phyloP scores from a whole-genome alignment of 2,329 filamentous ascomycete species.

The Claviceps pusilla region DNA sequence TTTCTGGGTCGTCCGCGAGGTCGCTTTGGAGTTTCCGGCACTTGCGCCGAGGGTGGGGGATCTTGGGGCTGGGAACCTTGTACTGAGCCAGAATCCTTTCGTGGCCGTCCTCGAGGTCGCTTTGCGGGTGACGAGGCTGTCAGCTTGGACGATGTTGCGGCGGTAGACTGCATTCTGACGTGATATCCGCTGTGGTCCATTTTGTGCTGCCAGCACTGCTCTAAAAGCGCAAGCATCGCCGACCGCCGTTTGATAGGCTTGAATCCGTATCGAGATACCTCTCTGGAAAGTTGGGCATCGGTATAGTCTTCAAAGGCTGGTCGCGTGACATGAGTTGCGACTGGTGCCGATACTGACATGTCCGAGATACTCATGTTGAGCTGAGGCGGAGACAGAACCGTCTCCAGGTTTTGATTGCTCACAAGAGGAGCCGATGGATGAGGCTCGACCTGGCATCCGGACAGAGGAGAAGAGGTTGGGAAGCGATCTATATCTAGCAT shows the following conservation, averaged over 20 bases:
- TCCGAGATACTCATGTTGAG: not conserved
- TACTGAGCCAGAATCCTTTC: slow-evolving; percentile 15
- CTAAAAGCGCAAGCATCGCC: slow-evolving; percentile 54
- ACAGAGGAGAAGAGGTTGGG: not conserved
- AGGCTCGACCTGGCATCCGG: not conserved
- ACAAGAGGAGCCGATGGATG: not conserved
- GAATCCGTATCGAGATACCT: slow-evolving; percentile 53
- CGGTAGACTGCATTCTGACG: slow-evolving; percentile 7
- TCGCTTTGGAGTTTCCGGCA: slow-evolving; percentile 19
- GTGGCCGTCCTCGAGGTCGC: slow-evolving; percentile 19
- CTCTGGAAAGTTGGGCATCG: slow-evolving; percentile 45
- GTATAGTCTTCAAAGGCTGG: slow-evolving; percentile 49
- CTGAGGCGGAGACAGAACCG: not conserved
- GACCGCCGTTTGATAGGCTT: slow-evolving; percentile 54
- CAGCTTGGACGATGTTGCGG: not conserved
- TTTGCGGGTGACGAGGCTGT: slow-evolving; percentile 9
- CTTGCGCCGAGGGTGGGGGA: slow-evolving; percentile 21
- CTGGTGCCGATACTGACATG: not conserved
- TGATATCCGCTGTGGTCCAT: slow-evolving; percentile 14
- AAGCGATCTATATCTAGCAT: not conserved
- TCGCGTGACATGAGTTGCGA: slow-evolving; percentile 8
- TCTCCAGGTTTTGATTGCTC: not conserved
- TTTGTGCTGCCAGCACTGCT: slow-evolving; percentile 57
- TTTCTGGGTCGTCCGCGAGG: slow-evolving; percentile 30
- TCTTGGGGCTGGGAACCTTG: slow-evolving; percentile 14